Evolutionary conservation across 1,284 basidiomycete species (phyloP), one percentile per base, ranked within the genome.

Genomic region (Sanghuangporus baumii): DNA sequence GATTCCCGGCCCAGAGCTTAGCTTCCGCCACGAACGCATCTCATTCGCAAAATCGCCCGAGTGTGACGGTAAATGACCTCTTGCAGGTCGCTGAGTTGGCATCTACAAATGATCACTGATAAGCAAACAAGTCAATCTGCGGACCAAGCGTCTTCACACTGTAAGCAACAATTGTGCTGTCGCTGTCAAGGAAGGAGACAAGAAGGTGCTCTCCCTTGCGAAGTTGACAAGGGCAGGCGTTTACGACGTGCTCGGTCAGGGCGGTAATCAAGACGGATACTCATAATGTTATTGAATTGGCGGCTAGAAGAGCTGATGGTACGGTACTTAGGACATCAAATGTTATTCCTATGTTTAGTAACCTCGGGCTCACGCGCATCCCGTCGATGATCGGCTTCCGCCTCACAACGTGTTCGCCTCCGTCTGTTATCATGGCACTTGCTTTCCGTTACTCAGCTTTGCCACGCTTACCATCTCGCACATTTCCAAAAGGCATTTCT

Each of bases 21-120:
- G n/a, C 23, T 41, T 50, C 14, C 61, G 41, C 60, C 50, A 56
- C 26, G 55, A 18, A 20, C 43, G 26, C n/a, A 31, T 20, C n/a
- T 62, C 55, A 38, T 38, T 40, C 9, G 36, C 36, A 36, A 51
- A 43, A 31, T 62, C 61, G 1, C 61, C 56, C 6, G 61, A 62
- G 47, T 41, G 58, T 14, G 61, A 57, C 7, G 61, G 61, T 14
- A 62, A 26, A 58, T 62, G 61, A 4, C 61, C 55, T 57, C 48
- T 58, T 20, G n/a, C 11, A 26, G 36, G 40, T 20, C 59, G 51
- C 16, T 61, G 59, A 20, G 31, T 56, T 12, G 60, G 38, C 54
- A 61, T 56, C 38, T 51, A 23, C n/a, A 34, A 41, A 31, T 8
- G 3, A 26, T 55, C n/a, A 52, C n/a, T n/a, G 41, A 43, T 43